Evolutionary conservation across 129 eudicot genomes (phyloP).

Genomic region (Logfia minima): DNA sequence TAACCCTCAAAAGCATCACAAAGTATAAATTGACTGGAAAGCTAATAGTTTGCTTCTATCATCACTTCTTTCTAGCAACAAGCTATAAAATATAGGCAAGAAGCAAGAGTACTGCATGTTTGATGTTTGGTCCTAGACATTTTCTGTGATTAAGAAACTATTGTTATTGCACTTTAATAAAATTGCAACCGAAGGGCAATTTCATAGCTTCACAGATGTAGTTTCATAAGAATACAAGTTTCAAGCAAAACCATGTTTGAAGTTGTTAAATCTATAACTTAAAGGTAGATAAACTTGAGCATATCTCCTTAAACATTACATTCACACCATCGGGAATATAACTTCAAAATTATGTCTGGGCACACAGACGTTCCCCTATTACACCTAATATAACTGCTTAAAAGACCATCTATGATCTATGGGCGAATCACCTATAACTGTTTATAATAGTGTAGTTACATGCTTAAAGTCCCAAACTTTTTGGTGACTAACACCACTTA

Average conservation of each 20-base stretch:
- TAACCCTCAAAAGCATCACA: neutral
- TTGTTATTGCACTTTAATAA: neutral
- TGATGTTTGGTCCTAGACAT: too few species aligned
- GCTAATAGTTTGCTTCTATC: neutral
- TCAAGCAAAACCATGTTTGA: neutral
- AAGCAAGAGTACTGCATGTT: neutral
- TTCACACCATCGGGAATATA: neutral
- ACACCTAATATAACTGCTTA: neutral
- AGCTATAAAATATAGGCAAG: neutral
- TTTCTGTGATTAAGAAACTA: neutral
- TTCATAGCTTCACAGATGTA: neutral
- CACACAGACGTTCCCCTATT: neutral
- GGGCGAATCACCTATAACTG: neutral
- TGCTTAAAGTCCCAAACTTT: neutral
- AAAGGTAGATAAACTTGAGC: too few species aligned
- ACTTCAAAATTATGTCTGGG: neutral
- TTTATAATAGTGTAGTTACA: neutral
- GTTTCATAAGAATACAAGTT: neutral
- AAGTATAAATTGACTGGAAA: neutral
- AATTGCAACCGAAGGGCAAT: neutral
- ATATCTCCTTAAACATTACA: neutral
- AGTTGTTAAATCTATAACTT: neutral
- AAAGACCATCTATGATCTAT: neutral
- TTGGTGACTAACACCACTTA: neutral
- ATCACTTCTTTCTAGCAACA: neutral